phyloP scores from a whole-genome alignment of 306 rosid genomes.

The peach (Prunus persica) region Prunus_persica_NCBIv2 NC_034012.1:5676501-5677000 shows the following conservation, averaged over 20 bases:
- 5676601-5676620: not conserved
- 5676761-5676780: too few relatives aligned
- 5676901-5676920: not conserved
- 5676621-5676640: not conserved
- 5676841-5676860: too few relatives aligned
- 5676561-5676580: not conserved
- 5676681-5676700: too few relatives aligned
- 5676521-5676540: not conserved
- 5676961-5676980: not conserved
- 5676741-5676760: too few relatives aligned
- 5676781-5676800: too few relatives aligned
- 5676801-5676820: too few relatives aligned
- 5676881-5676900: too few relatives aligned
- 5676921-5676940: not conserved
- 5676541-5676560: not conserved
- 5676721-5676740: too few relatives aligned
- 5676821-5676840: too few relatives aligned
- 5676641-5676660: not conserved
- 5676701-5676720: too few relatives aligned
- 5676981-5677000: not conserved
- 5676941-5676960: not conserved
- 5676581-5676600: not conserved
- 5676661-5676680: too few relatives aligned
- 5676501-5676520: not conserved
- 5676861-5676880: too few relatives aligned